phyloP scores from a whole-genome alignment of 1,284 basidiomycete species.

The Sporisorium sorghi region DNA sequence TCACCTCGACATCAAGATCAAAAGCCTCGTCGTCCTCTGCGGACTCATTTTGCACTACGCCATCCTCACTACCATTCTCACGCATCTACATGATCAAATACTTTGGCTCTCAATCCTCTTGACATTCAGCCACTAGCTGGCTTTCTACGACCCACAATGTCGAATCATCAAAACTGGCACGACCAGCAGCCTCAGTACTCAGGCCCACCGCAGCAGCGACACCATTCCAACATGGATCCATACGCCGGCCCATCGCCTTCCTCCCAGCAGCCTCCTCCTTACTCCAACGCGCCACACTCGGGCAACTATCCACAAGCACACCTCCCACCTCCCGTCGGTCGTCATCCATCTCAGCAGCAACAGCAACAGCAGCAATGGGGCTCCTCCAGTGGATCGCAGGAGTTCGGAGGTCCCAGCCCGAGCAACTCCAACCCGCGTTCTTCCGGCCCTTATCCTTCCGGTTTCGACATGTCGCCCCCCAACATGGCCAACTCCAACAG shows the following conservation, averaged over 20 bases:
- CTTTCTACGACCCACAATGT: slow-evolving; percentile 21
- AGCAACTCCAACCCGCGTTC: slow-evolving; percentile 31
- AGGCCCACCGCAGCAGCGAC: slow-evolving; percentile 22
- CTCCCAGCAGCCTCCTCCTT: slow-evolving; percentile 19
- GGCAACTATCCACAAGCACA: slow-evolving; percentile 29
- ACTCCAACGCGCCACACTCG: slow-evolving; percentile 14
- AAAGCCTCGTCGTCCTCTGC: too few relatives aligned
- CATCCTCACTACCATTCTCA: too few relatives aligned
- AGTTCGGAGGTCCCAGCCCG: slow-evolving; percentile 35
- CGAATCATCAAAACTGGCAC: slow-evolving; percentile 44
- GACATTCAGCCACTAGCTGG: slow-evolving; percentile 9
- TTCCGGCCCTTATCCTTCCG: slow-evolving; percentile 23
- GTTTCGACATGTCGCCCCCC: slow-evolving; percentile 14
- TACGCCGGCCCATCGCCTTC: slow-evolving; percentile 28
- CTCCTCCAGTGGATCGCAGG: slow-evolving; percentile 15
- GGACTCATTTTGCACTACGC: background rate
- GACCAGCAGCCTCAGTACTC: slow-evolving; percentile 36
- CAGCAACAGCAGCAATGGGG: slow-evolving; percentile 30
- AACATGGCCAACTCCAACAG: slow-evolving; percentile 17
- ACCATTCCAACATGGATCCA: slow-evolving; percentile 38
- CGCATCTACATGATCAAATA: slow-evolving; percentile 15
- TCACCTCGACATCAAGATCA: background rate
- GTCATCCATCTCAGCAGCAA: slow-evolving; percentile 25
- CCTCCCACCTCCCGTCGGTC: slow-evolving; percentile 27
- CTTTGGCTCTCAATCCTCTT: background rate